A percentile compares a stretch with the other conserved stretches of the same genome.
phyloP scores from a whole-genome alignment of 1,284 basidiomycete genomes.

The Mycosarcoma maydis region DNA sequence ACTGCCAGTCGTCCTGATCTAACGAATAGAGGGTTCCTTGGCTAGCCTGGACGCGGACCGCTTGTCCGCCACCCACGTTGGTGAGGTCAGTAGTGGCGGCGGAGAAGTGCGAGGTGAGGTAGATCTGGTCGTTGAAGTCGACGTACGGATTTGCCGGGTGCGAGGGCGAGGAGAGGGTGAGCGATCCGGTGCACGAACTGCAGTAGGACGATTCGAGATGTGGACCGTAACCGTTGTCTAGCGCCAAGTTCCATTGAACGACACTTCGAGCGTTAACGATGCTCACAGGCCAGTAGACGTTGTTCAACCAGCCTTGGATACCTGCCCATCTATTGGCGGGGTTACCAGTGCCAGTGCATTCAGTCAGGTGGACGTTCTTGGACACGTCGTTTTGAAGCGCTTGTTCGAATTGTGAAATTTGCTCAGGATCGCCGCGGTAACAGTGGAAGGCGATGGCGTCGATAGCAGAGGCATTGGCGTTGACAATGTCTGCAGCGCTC shows the following conservation, averaged over 20 bases:
- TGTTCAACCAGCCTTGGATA: conserved; percentile 45
- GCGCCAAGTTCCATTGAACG: conserved; percentile 53
- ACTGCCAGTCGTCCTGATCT: conserved; percentile 13
- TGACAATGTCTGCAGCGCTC: conserved; percentile 41
- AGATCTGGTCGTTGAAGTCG: conserved; percentile 41
- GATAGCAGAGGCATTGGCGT: conserved; percentile 32
- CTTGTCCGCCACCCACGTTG: conserved; percentile 43
- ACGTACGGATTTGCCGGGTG: conserved; percentile 35
- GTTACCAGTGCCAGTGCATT: conserved; percentile 49
- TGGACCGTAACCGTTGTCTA: conserved; percentile 44
- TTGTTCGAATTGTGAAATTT: conserved; percentile 24
- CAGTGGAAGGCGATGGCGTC: conserved; percentile 59
- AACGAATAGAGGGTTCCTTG: conserved; percentile 19
- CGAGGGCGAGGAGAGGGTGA: conserved; percentile 28
- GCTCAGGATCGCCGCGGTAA: conserved; percentile 46
- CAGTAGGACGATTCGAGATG: conserved; percentile 40
- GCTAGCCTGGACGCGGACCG: conserved; percentile 14
- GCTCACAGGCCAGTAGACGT: conserved; percentile 50
- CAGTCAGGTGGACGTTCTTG: conserved; percentile 49
- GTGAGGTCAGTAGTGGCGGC: conserved; percentile 42
- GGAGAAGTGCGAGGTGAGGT: conserved; percentile 41
- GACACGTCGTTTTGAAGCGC: conserved; percentile 13
- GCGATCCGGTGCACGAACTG: conserved; percentile 37
- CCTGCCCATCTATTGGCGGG: conserved; percentile 24
- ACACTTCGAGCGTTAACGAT: conserved; percentile 17